Evolutionary conservation across 495 filamentous ascomycete species (phyloP).

Genomic region (Xylaria scruposa): DNA sequence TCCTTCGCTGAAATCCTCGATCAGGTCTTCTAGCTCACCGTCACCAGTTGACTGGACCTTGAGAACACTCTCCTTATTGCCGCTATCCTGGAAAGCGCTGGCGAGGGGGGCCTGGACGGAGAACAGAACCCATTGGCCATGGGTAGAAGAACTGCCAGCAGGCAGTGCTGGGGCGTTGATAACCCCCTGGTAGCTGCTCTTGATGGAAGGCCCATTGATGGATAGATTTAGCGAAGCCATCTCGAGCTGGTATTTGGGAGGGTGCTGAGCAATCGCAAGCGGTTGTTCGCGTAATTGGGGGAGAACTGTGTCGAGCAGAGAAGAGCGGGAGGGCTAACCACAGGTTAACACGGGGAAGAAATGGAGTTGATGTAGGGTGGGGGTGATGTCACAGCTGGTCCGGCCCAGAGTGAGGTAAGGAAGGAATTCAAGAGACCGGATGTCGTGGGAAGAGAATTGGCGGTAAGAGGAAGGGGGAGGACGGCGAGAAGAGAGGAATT

Average conservation of each 20-base stretch:
- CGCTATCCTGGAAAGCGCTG: constrained; percentile 87
- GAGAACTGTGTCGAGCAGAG: constrained; percentile 15
- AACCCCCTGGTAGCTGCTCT: constrained; percentile 88
- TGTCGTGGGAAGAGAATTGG: background rate
- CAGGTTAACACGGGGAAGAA: constrained; percentile 3
- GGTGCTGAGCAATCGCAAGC: constrained; percentile 10
- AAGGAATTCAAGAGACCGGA: constrained; percentile 25
- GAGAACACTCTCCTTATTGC: constrained; percentile 87
- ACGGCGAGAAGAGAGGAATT: background rate
- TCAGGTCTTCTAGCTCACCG: constrained; percentile 91
- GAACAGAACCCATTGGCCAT: constrained; percentile 84
- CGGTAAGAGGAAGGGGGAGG: background rate
- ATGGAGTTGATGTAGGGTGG: constrained; percentile 25
- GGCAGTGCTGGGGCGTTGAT: constrained; percentile 70
- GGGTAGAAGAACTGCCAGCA: constrained; percentile 63
- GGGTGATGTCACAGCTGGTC: constrained; percentile 42
- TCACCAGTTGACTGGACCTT: constrained; percentile 95
- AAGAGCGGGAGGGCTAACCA: background rate
- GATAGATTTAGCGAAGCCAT: constrained; percentile 97
- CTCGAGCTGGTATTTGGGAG: constrained; percentile 23
- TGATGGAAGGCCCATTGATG: constrained; percentile 88
- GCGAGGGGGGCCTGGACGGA: constrained; percentile 88
- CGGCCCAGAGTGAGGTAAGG: constrained; percentile 8
- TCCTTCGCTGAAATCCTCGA: constrained; percentile 97
- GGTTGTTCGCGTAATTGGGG: constrained; percentile 12